Evolutionary conservation across 73 alveolate genomes (phyloP).

Genomic region (Tetrahymena thermophila): DNA sequence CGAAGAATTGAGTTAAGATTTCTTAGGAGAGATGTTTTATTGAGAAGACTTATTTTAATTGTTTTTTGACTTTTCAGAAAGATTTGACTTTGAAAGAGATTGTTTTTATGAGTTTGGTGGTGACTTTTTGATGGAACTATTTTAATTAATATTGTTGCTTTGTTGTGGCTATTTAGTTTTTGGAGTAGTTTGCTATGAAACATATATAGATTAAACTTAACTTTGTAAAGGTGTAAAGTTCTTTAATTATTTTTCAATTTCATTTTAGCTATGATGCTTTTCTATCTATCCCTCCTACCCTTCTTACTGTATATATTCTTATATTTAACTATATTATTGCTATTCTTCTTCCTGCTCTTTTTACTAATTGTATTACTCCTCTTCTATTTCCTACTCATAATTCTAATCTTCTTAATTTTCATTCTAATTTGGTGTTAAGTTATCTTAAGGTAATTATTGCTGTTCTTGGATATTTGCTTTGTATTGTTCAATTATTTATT

Average conservation of each 20-base stretch:
- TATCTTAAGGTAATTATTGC: not conserved
- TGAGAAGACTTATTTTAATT: not conserved
- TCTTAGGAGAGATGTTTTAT: not conserved
- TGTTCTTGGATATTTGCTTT: not conserved
- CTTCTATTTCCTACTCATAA: not conserved
- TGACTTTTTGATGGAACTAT: not conserved
- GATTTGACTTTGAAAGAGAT: not conserved
- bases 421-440: not conserved
- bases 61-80: not conserved
- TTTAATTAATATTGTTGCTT: not conserved
- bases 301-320: not conserved
- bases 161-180: not conserved
- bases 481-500: not conserved
- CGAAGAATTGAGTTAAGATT: not conserved
- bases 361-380: not conserved
- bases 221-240: not conserved
- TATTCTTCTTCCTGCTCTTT: not conserved
- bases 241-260: not conserved
- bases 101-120: not conserved
- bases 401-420: not conserved
- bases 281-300: not conserved
- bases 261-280: not conserved
- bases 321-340: not conserved
- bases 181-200: not conserved
- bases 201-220: not conserved